A percentile compares a stretch with the other conserved stretches of the same genome.
These are phyloP conservation scores for Boletus holoroseus DNA, from an alignment of 1,284 basidiomycete species.

Conservation along the genomic window DNA sequence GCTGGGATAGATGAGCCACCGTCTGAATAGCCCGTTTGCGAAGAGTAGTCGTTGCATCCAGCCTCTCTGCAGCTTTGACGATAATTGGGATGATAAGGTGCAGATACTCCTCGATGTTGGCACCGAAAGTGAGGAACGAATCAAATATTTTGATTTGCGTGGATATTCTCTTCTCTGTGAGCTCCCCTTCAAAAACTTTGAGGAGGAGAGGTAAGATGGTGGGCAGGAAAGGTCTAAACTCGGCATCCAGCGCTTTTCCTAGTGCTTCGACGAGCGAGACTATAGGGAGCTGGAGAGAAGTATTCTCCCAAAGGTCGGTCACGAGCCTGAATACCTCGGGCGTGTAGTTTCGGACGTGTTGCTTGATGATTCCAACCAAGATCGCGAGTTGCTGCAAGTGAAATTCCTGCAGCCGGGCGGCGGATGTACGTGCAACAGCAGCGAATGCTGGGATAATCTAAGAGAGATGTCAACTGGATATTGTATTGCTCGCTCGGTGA, in stretches of 20 bases:
- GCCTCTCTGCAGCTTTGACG: constrained; percentile 85
- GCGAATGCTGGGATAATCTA: constrained; percentile 97
- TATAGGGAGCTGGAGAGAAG: constrained; percentile 84
- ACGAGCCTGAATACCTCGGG: constrained; percentile 79
- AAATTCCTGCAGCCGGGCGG: constrained; percentile 84
- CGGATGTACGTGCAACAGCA: constrained; percentile 78
- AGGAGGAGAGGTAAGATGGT: constrained; percentile 87
- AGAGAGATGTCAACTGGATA: constrained; percentile 9
- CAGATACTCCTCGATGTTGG: constrained; percentile 96
- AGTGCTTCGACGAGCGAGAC: constrained; percentile 92
- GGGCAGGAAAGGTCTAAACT: constrained; percentile 98
- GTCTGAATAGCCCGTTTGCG: constrained; percentile 89
- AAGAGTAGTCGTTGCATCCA: constrained; percentile 69
- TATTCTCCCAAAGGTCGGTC: constrained; percentile 86
- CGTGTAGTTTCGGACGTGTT: constrained; percentile 93
- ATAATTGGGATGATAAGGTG: constrained; percentile 96
- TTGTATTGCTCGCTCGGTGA: neutral
- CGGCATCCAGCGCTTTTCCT: constrained; percentile 93
- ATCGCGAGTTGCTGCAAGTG: constrained; percentile 96
- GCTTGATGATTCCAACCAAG: constrained; percentile 94
- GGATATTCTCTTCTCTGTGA: constrained; percentile 69
- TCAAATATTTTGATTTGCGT: constrained; percentile 91
- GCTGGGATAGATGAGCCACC: constrained; percentile 84
- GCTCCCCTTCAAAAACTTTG: constrained; percentile 85
- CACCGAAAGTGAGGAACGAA: constrained; percentile 91